A percentile compares a stretch with the other conserved stretches of the same genome.
These are phyloP conservation scores for Schizosaccharomyces lindneri DNA, from an alignment of 805 yeast species.

Conservation along the genomic window DNA sequence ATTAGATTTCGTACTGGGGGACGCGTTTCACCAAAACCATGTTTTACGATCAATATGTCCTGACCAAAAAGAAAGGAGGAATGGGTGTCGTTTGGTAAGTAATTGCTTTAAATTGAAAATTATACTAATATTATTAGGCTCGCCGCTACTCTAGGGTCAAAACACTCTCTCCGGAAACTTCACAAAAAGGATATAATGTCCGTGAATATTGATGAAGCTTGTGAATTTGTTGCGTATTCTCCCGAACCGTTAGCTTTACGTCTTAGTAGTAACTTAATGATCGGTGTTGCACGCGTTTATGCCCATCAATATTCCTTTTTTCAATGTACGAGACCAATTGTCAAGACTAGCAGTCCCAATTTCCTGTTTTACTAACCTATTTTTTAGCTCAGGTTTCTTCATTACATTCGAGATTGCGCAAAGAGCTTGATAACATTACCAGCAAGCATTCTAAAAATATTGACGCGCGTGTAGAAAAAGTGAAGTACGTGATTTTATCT, in stretches of 20 bases:
- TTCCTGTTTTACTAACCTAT: neutral
- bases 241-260: slow-evolving; percentile 11
- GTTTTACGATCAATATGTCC: slow-evolving; percentile 1
- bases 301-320: slow-evolving; percentile 7
- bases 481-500: neutral
- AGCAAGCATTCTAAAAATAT: neutral
- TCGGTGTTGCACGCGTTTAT: slow-evolving; percentile 8
- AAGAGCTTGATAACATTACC: neutral
- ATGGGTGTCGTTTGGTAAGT: slow-evolving; percentile 1
- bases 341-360: too few relatives aligned
- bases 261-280: slow-evolving; percentile 9
- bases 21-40: neutral
- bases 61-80: neutral
- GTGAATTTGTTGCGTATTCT: slow-evolving; percentile 7
- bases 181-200: slow-evolving; percentile 9
- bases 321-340: slow-evolving; percentile 2
- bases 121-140: slow-evolving; percentile 6
- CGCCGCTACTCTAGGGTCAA: slow-evolving; percentile 10
- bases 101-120: neutral
- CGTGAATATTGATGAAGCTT: slow-evolving; percentile 9
- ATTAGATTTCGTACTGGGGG: neutral
- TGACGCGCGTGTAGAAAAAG: neutral
- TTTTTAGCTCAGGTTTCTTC: neutral
- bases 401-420: neutral
- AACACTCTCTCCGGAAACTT: slow-evolving; percentile 8